phyloP scores from a whole-genome alignment of 169 alveolate genomes.

The Eimeria zaria region DNA sequence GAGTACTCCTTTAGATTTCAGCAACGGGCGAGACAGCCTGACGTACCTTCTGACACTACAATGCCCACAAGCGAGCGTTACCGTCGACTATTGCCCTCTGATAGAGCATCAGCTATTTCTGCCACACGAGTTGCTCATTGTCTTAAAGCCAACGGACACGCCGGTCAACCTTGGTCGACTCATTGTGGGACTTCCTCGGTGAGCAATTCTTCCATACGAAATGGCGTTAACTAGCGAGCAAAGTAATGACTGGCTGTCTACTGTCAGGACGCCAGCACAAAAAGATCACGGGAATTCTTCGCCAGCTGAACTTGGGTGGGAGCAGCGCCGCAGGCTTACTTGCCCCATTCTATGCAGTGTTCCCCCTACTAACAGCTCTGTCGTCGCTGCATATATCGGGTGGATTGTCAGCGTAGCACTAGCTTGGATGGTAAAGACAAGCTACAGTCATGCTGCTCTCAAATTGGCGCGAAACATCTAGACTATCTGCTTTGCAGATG shows the following conservation, averaged over 20 bases:
- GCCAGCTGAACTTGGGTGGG: slow-evolving; percentile 9
- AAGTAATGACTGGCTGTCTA: not conserved
- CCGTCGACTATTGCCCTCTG: slow-evolving; percentile 9
- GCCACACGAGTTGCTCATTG: slow-evolving; percentile 18
- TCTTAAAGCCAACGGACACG: slow-evolving; percentile 38
- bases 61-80: slow-evolving; percentile 52
- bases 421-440: slow-evolving; percentile 39
- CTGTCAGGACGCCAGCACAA: slow-evolving; percentile 15
- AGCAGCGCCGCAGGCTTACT: not conserved
- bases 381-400: slow-evolving; percentile 24
- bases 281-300: not conserved
- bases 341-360: not conserved
- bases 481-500: not conserved
- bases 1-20: not conserved
- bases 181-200: slow-evolving; percentile 11
- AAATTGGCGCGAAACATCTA: not conserved
- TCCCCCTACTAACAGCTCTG: not conserved
- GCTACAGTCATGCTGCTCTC: slow-evolving; percentile 25
- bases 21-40: not conserved
- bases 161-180: slow-evolving; percentile 61
- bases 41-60: slow-evolving; percentile 42
- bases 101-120: not conserved
- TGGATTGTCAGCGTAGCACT: slow-evolving; percentile 21
- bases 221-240: not conserved
- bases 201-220: not conserved